phyloP scores from a whole-genome alignment of 306 rosid species.

The Abrus precatorius region DNA sequence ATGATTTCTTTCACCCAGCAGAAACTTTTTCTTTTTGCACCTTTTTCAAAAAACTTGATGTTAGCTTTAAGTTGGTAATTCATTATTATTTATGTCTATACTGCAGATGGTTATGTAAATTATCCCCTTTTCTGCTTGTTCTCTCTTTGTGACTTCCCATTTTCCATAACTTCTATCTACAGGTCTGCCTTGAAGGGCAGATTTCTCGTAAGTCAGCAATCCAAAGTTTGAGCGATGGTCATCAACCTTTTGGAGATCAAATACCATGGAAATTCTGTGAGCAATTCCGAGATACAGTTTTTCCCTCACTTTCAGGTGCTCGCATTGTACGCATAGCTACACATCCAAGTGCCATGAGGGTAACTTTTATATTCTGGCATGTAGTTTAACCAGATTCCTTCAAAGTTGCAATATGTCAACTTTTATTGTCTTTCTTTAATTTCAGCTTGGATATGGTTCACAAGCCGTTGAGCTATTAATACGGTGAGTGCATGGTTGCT shows the following conservation, averaged over 20 bases:
- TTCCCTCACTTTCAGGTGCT: slow-evolving; percentile 93
- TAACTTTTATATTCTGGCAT: slow-evolving; percentile 45
- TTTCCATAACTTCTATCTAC: slow-evolving; percentile 25
- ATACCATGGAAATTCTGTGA: slow-evolving; percentile 97
- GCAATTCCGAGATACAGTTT: slow-evolving; percentile 86
- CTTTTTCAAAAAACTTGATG: not conserved
- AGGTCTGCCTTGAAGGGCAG: slow-evolving; percentile 93
- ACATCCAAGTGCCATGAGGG: slow-evolving; percentile 96
- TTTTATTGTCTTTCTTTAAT: slow-evolving; percentile 34
- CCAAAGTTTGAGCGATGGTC: slow-evolving; percentile 80
- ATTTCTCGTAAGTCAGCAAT: slow-evolving; percentile 87
- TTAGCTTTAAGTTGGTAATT: slow-evolving; percentile 23
- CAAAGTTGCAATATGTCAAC: slow-evolving; percentile 3
- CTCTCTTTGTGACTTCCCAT: slow-evolving; percentile 40
- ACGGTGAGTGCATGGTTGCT: slow-evolving; percentile 68
- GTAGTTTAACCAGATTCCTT: slow-evolving; percentile 38
- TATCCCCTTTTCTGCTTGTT: slow-evolving; percentile 29
- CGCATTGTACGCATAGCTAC: slow-evolving; percentile 98
- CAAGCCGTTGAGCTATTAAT: slow-evolving; percentile 94
- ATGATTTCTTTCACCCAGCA: not conserved
- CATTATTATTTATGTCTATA: slow-evolving; percentile 17
- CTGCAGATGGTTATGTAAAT: not conserved
- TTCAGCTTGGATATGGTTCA: slow-evolving; percentile 96
- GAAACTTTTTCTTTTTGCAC: not conserved
- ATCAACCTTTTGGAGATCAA: slow-evolving; percentile 92